Evolutionary conservation across 108 stramenopile species (phyloP).

Genomic region (Skeletonema potamos): DNA sequence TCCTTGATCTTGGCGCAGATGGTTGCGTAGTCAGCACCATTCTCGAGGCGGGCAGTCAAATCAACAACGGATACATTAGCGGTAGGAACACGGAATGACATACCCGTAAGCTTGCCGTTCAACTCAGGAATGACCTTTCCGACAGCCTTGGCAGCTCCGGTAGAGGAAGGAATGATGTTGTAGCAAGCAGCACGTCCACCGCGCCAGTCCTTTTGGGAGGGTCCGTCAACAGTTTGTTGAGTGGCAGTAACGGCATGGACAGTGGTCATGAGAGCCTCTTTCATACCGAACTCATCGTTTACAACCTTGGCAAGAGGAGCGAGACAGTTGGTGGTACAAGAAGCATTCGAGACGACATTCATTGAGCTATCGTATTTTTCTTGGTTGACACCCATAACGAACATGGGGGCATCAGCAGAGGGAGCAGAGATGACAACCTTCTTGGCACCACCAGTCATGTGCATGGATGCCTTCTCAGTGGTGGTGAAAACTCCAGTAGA

Average conservation of each 20-base stretch:
- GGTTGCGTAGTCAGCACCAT: slow-evolving; percentile 93
- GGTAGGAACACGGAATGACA: slow-evolving; percentile 99
- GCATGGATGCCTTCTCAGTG: slow-evolving; percentile 77
- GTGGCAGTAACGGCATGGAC: slow-evolving; percentile 99
- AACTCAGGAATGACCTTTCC: slow-evolving; percentile 96
- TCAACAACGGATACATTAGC: slow-evolving; percentile 98
- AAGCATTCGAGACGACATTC: slow-evolving; percentile 99
- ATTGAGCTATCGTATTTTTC: slow-evolving; percentile 87
- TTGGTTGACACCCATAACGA: slow-evolving; percentile 97
- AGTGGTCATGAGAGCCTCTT: slow-evolving; percentile 98
- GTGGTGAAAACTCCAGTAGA: slow-evolving; percentile 96
- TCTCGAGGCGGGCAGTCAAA: slow-evolving; percentile 91
- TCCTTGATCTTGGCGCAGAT: slow-evolving; percentile 96
- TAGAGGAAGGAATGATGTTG: slow-evolving; percentile 98
- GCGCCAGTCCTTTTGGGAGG: slow-evolving; percentile 98
- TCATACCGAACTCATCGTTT: slow-evolving; percentile 96
- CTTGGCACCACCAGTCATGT: slow-evolving; percentile 94
- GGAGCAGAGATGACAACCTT: slow-evolving; percentile 99
- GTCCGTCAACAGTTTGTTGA: slow-evolving; percentile 97
- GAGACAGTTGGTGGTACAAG: slow-evolving; percentile 99
- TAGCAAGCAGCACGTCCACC: slow-evolving; percentile 97
- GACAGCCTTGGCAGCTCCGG: slow-evolving; percentile 96
- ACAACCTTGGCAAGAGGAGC: slow-evolving; percentile 98
- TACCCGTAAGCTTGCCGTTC: slow-evolving; percentile 99
- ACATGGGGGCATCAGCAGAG: slow-evolving; percentile 97